phyloP scores from a whole-genome alignment of 768 basidiomycete species.

The Russula dissimulans region DNA sequence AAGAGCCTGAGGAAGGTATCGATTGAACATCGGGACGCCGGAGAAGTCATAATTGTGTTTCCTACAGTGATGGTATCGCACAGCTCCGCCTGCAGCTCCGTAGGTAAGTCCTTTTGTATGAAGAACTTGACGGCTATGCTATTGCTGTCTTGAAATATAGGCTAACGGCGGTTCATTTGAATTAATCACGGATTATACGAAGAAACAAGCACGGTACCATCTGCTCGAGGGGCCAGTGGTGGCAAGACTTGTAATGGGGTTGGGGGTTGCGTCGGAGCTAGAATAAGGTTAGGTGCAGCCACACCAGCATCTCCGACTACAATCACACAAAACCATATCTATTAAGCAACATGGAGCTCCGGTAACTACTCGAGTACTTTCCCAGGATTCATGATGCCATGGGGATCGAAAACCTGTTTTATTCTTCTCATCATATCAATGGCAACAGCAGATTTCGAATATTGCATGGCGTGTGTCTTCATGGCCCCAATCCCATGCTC shows the following conservation, averaged over 20 bases:
- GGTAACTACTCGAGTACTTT: conserved; percentile 47
- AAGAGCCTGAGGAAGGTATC: conserved; percentile 37
- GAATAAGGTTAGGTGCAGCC: conserved; percentile 22
- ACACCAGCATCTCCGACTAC: background rate
- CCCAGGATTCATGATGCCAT: conserved; percentile 88
- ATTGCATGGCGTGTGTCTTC: conserved; percentile 85
- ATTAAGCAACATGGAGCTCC: background rate
- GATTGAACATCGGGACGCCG: background rate
- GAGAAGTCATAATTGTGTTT: background rate
- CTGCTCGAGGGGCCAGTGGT: background rate
- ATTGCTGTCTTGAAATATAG: conserved; percentile 62
- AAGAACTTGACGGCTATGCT: conserved; percentile 74
- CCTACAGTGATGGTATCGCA: conserved; percentile 66
- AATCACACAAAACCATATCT: background rate
- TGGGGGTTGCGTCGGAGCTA: conserved; percentile 22
- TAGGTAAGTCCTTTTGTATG: conserved; percentile 67
- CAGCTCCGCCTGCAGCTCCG: conserved; percentile 59
- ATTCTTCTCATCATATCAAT: conserved; percentile 87
- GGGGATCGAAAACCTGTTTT: conserved; percentile 82
- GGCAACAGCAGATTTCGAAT: conserved; percentile 73
- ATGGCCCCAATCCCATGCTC: conserved; percentile 96
- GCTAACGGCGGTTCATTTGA: conserved; percentile 29
- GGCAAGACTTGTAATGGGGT: conserved; percentile 21
- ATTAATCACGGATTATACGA: background rate
- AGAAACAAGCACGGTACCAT: conserved; percentile 13